Conservation (phyloP, 2,329 filamentous ascomycete genomes). For the Ascochyta lentis region DNA sequence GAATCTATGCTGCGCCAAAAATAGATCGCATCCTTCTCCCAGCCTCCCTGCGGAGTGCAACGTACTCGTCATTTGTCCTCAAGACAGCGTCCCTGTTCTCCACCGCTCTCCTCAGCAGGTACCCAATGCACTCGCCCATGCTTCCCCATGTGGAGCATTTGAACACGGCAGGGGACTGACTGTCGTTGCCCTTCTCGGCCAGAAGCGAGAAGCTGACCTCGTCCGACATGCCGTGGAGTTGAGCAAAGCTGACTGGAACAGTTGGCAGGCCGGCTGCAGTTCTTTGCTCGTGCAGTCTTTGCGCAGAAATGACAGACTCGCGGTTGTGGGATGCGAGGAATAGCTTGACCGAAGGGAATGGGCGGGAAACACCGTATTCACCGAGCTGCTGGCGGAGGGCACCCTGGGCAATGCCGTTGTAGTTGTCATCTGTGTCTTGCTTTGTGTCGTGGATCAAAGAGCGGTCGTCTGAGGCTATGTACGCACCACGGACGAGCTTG, state of each 20-base stretch:
- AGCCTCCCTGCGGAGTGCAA: constrained; percentile 34
- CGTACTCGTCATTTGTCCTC: constrained; percentile 48
- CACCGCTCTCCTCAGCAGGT: constrained; percentile 63
- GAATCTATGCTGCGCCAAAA: constrained; percentile 15
- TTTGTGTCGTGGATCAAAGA: constrained; percentile 62
- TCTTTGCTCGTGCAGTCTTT: constrained; percentile 54
- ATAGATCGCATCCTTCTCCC: constrained; percentile 25
- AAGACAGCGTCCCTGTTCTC: constrained; percentile 68
- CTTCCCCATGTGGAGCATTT: constrained; percentile 66
- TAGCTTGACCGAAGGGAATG: constrained; percentile 59
- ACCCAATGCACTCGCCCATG: constrained; percentile 79
- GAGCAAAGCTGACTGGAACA: constrained; percentile 69
- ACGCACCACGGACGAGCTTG: constrained; percentile 65
- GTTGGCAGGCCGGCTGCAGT: constrained; percentile 49
- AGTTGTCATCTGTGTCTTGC: constrained; percentile 64
- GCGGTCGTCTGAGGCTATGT: constrained; percentile 59
- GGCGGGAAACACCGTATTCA: constrained; percentile 29
- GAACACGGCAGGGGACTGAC: constrained; percentile 56
- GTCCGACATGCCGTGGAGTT: constrained; percentile 95
- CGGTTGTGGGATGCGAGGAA: constrained; percentile 86
- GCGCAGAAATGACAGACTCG: constrained; percentile 67
- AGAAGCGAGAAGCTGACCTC: constrained; percentile 71
- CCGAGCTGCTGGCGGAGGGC: constrained; percentile 38
- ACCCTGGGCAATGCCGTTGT: constrained; percentile 71
- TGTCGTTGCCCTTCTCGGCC: constrained; percentile 27